Conservation (phyloP, 176 grass and related monocot species). For the Eremochloa ophiuroides region DNA sequence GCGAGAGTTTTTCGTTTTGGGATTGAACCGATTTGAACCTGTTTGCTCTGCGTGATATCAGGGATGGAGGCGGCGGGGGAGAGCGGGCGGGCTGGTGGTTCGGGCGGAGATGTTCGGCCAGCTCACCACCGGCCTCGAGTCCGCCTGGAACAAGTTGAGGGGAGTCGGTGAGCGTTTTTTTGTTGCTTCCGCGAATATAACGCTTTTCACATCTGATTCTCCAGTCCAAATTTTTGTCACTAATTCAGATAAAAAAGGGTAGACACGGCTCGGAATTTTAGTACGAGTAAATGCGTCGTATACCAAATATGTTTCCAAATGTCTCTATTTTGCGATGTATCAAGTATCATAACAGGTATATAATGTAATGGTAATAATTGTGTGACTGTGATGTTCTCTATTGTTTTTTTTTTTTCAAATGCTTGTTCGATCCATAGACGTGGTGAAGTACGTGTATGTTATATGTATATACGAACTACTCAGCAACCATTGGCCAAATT, state of each 20-base stretch:
- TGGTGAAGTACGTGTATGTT: not conserved
- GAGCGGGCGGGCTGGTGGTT: constrained; percentile 46
- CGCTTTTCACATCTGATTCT: not conserved
- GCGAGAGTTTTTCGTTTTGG: not conserved
- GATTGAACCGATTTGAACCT: not conserved
- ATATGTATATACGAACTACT: not conserved
- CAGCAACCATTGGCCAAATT: not conserved
- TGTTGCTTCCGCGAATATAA: not conserved
- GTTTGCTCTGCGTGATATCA: not conserved
- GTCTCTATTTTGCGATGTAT: not conserved
- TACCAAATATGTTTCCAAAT: not conserved
- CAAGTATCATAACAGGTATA: not conserved
- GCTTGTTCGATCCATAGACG: not conserved
- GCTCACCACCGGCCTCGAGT: constrained; percentile 85
- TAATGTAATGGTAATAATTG: not conserved
- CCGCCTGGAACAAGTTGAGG: constrained; percentile 95
- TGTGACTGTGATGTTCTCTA: not conserved
- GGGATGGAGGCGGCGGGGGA: constrained; percentile 21
- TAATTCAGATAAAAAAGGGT: not conserved
- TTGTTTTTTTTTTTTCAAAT: not conserved
- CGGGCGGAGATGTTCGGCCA: constrained; percentile 95
- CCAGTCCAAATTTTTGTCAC: not conserved
- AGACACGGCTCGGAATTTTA: not conserved
- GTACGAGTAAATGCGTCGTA: not conserved
- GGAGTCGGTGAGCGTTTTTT: constrained; percentile 54